Conservation (phyloP, 306 rosid genomes). For the Quercus alba region DNA sequence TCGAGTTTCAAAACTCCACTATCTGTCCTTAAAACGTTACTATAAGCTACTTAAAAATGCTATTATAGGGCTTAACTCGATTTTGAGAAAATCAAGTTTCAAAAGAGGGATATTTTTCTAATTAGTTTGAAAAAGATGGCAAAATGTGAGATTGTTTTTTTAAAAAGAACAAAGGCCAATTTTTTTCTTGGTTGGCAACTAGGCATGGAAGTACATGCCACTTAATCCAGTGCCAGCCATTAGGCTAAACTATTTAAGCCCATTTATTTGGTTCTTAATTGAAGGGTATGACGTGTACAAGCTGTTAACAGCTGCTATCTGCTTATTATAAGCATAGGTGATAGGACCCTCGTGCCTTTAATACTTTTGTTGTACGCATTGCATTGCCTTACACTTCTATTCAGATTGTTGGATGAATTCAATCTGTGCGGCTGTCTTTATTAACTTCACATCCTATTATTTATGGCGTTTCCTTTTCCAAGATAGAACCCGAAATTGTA, state of each 20-base stretch:
- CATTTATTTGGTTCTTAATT: not conserved
- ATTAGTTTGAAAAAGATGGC: accelerated
- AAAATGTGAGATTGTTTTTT: too few relatives aligned
- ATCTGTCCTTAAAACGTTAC: too few relatives aligned
- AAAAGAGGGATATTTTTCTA: too few relatives aligned
- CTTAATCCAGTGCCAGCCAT: constrained; percentile 1
- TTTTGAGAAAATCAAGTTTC: too few relatives aligned
- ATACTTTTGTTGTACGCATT: too few relatives aligned
- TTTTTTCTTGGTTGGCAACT: not conserved
- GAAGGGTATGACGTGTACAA: constrained; percentile 16
- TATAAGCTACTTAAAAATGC: too few relatives aligned
- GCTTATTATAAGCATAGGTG: not conserved
- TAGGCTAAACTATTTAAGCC: constrained; percentile 15
- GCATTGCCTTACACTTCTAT: not conserved
- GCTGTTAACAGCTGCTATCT: constrained; percentile 11
- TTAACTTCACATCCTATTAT: too few relatives aligned
- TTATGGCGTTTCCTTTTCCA: too few relatives aligned
- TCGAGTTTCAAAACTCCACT: too few relatives aligned
- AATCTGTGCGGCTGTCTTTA: not conserved
- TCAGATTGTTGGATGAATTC: not conserved
- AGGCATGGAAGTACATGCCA: not conserved
- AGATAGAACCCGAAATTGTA: too few relatives aligned
- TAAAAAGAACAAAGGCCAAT: too few relatives aligned
- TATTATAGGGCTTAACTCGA: too few relatives aligned
- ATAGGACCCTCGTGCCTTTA: constrained; percentile 17